Conservation (phyloP, 1,139 yeast genomes). For the Pneumocystis oryctolagi region DNA sequence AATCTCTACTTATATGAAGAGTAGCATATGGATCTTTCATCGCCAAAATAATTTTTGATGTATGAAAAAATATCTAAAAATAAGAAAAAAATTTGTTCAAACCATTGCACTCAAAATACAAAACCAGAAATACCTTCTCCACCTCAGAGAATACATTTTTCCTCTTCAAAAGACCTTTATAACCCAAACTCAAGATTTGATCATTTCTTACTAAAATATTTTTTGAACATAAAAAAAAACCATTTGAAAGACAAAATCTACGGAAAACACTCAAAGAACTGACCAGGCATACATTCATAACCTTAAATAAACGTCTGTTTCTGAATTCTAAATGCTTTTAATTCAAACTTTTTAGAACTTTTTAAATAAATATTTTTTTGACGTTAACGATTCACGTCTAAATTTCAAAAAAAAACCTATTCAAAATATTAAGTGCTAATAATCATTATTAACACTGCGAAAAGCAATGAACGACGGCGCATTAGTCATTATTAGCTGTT, state of each 20-base stretch:
- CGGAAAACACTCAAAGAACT: neutral
- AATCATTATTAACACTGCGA: neutral
- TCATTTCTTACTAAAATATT: neutral
- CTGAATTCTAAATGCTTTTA: neutral
- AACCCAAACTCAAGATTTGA: neutral
- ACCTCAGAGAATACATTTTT: neutral
- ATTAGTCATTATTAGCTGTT: neutral
- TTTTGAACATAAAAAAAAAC: neutral
- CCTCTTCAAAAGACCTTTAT: neutral
- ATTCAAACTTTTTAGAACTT: neutral
- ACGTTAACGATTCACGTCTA: neutral
- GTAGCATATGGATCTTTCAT: conserved; percentile 64
- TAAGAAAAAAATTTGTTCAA: neutral
- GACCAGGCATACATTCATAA: neutral
- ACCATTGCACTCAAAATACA: neutral
- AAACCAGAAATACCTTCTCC: too few relatives aligned
- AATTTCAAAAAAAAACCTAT: neutral
- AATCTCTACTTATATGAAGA: conserved; percentile 58
- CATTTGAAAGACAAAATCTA: neutral
- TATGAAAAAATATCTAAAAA: neutral
- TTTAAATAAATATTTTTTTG: neutral
- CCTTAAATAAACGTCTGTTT: neutral
- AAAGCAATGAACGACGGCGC: neutral
- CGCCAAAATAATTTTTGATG: neutral
- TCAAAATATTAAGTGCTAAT: neutral